Conservation (phyloP, 345 rosid genomes). For the Rhodamnia rubescens region DNA sequence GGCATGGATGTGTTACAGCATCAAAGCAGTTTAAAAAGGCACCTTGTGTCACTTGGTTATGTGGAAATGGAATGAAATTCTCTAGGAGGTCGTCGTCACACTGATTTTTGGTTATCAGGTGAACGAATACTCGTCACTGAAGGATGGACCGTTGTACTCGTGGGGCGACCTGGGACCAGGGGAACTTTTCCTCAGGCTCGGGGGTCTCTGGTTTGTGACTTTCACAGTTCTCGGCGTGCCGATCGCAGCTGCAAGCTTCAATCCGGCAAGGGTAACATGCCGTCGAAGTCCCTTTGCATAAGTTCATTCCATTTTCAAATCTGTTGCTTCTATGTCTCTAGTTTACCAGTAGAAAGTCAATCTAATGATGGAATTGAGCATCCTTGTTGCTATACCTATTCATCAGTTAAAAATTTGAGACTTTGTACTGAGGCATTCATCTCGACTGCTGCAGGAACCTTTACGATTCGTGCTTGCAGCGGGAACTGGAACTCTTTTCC, state of each 20-base stretch:
- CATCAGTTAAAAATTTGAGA: background rate
- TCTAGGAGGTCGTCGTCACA: background rate
- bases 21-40: background rate
- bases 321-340: background rate
- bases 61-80: background rate
- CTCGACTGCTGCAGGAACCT: slow-evolving; percentile 52
- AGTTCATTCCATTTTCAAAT: background rate
- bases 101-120: slow-evolving; percentile 25
- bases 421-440: background rate
- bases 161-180: slow-evolving; percentile 80
- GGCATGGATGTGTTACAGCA: background rate
- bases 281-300: background rate
- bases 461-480: slow-evolving; percentile 79
- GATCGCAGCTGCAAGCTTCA: slow-evolving; percentile 89
- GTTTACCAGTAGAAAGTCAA: too few relatives aligned
- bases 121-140: slow-evolving; percentile 78
- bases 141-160: slow-evolving; percentile 71
- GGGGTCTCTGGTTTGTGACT: slow-evolving; percentile 76
- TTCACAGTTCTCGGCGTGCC: slow-evolving; percentile 85
- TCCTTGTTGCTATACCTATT: background rate
- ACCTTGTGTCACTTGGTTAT: background rate
- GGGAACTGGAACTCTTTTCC: slow-evolving; percentile 83
- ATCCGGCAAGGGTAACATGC: slow-evolving; percentile 64
- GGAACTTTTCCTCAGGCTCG: slow-evolving; percentile 64
- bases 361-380: background rate